These are phyloP conservation scores for Penicillium sp. DNA, from an alignment of 2,329 filamentous ascomycete species.

Conservation along the genomic window DNA sequence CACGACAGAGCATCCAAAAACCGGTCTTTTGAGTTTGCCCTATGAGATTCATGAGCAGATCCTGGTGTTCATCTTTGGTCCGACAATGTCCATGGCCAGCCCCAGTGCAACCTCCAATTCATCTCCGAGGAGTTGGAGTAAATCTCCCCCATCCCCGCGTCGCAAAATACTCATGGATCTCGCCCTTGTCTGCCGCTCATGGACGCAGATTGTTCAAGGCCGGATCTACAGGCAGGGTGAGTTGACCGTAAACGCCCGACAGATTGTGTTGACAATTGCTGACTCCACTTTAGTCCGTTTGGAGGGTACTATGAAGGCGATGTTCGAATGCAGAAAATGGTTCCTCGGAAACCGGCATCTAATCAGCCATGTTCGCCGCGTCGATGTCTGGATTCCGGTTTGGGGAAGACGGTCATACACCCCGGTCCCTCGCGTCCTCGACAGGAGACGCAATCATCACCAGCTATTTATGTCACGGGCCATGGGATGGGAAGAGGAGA, in stretches of 20 bases:
- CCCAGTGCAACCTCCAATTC: constrained; percentile 43
- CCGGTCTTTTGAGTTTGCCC: background rate
- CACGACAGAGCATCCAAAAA: background rate
- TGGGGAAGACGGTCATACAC: constrained; percentile 61
- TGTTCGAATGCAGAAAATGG: constrained; percentile 64
- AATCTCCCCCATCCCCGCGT: constrained; percentile 68
- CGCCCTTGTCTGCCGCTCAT: constrained; percentile 62
- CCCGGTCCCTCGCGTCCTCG: constrained; percentile 44
- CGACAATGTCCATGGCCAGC: background rate
- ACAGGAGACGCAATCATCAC: background rate
- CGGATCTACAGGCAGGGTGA: constrained; percentile 70
- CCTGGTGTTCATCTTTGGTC: background rate
- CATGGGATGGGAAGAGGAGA: constrained; percentile 28
- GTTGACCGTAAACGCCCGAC: constrained; percentile 20
- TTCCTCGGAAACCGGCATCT: constrained; percentile 65
- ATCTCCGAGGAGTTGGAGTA: constrained; percentile 64
- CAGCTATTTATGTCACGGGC: constrained; percentile 3
- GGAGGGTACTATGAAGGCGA: constrained; percentile 68
- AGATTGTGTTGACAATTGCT: background rate
- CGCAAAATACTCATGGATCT: constrained; percentile 69
- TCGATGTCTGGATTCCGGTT: constrained; percentile 79
- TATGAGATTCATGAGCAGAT: background rate
- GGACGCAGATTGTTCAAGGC: constrained; percentile 71
- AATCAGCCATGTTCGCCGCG: constrained; percentile 68
- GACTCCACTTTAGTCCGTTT: constrained; percentile 71